Evolutionary conservation across 2,329 filamentous ascomycete genomes (phyloP).

Genomic region (Aschersonia sp.): DNA sequence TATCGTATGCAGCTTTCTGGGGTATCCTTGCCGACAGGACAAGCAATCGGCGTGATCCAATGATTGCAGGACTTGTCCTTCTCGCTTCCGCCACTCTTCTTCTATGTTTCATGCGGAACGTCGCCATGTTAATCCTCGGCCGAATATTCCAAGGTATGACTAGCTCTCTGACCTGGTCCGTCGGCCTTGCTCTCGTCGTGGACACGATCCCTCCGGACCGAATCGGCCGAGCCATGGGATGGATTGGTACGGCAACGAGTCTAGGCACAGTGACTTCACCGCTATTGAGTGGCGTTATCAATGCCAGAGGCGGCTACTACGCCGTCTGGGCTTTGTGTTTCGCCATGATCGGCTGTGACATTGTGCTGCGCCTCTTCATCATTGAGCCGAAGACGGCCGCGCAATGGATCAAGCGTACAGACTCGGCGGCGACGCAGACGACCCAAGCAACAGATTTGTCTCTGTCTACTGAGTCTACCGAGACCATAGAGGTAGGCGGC

Average conservation of each 20-base stretch:
- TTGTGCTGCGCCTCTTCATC: constrained; percentile 15
- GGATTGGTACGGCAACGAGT: constrained; percentile 18
- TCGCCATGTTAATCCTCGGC: constrained; percentile 17
- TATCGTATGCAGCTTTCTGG: constrained; percentile 14
- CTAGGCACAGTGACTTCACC: constrained; percentile 17
- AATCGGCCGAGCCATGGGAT: constrained; percentile 17
- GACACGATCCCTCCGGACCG: constrained; percentile 17
- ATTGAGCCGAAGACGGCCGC: constrained; percentile 18
- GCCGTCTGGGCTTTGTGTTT: constrained; percentile 21
- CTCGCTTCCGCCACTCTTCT: constrained; percentile 15
- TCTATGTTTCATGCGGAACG: constrained; percentile 15
- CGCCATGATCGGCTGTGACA: constrained; percentile 17
- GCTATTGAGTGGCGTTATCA: constrained; percentile 18
- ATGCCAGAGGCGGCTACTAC: constrained; percentile 17
- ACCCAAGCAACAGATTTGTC: not conserved
- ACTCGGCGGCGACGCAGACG: not conserved
- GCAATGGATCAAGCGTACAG: constrained; percentile 8
- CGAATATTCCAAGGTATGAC: constrained; percentile 18
- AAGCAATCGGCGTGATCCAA: constrained; percentile 16
- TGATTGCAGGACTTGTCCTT: constrained; percentile 17
- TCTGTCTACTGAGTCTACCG: too few species aligned
- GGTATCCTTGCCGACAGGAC: constrained; percentile 20
- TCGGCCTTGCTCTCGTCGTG: constrained; percentile 20
- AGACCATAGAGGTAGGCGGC: too few species aligned
- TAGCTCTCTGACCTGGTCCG: constrained; percentile 19